A percentile compares a stretch with the other conserved stretches of the same genome.
These are phyloP conservation scores for Penicillium sp. DNA, from an alignment of 2,329 filamentous ascomycete species.

Conservation along the genomic window DNA sequence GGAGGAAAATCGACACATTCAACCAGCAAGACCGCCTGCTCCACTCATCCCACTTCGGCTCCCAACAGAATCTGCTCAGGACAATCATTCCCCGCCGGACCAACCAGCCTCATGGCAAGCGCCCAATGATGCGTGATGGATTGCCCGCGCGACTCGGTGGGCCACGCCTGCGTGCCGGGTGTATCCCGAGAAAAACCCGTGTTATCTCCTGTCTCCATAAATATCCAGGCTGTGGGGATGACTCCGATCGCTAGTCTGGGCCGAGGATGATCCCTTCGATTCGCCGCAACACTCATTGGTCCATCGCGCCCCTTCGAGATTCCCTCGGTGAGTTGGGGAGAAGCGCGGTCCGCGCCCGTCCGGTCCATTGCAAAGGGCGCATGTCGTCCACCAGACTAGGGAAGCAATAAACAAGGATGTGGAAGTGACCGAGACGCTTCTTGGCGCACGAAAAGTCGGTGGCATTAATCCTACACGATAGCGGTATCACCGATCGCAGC, in stretches of 20 bases:
- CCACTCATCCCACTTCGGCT: slow-evolving; percentile 22
- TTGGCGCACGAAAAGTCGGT: neutral
- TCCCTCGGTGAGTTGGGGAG: neutral
- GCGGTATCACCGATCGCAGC: neutral
- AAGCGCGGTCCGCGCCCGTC: neutral
- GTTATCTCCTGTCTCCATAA: slow-evolving; percentile 11
- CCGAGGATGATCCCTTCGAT: neutral
- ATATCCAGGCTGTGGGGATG: neutral
- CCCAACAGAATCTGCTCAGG: slow-evolving; percentile 13
- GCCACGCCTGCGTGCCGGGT: slow-evolving; percentile 2
- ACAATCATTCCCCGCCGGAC: slow-evolving; percentile 1
- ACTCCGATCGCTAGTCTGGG: no score
- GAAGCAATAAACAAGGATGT: neutral
- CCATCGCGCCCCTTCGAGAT: neutral
- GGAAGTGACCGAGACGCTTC: no score
- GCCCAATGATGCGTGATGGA: neutral
- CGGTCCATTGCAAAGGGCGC: neutral
- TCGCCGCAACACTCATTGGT: slow-evolving; percentile 4
- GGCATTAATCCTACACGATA: neutral
- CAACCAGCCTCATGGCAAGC: neutral
- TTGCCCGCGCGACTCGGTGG: neutral
- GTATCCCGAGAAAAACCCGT: slow-evolving; percentile 16
- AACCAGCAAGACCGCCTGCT: slow-evolving; percentile 2
- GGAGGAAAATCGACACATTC: neutral
- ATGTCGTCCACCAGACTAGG: neutral